Conservation (phyloP, 2,329 filamentous ascomycete species). For the Colletotrichum sp. region DNA sequence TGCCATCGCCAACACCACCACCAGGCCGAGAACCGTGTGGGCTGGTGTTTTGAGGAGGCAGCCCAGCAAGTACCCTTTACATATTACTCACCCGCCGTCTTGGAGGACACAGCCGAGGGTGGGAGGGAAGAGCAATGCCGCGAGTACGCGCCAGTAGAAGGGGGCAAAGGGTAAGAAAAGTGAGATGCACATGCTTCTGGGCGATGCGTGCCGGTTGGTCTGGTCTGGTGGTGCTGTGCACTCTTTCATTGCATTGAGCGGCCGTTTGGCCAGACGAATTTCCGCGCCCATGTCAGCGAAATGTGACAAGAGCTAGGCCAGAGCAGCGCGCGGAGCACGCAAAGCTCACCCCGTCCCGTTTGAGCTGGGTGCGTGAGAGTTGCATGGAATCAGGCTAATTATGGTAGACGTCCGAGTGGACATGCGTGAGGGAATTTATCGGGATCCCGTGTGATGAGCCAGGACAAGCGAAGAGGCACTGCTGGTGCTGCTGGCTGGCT, state of each 20-base stretch:
- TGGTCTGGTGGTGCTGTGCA: background rate
- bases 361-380: constrained; percentile 1
- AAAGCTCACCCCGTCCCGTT: background rate
- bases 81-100: background rate
- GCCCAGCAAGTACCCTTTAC: background rate
- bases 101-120: background rate
- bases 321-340: background rate
- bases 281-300: background rate
- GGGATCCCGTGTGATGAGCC: background rate
- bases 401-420: constrained; percentile 14
- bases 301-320: constrained; percentile 7
- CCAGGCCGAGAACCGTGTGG: background rate
- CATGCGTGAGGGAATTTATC: constrained; percentile 22
- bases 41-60: background rate
- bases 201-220: background rate
- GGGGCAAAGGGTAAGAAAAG: background rate
- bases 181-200: constrained; percentile 12
- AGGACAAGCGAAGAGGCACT: background rate
- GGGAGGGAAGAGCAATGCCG: background rate
- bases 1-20: background rate
- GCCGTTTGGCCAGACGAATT: background rate
- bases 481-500: background rate
- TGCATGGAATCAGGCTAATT: constrained; percentile 17
- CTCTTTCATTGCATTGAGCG: background rate
- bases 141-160: background rate